phyloP scores from a whole-genome alignment of 2,329 filamentous ascomycete genomes.

The Alternaria alternata region DNA sequence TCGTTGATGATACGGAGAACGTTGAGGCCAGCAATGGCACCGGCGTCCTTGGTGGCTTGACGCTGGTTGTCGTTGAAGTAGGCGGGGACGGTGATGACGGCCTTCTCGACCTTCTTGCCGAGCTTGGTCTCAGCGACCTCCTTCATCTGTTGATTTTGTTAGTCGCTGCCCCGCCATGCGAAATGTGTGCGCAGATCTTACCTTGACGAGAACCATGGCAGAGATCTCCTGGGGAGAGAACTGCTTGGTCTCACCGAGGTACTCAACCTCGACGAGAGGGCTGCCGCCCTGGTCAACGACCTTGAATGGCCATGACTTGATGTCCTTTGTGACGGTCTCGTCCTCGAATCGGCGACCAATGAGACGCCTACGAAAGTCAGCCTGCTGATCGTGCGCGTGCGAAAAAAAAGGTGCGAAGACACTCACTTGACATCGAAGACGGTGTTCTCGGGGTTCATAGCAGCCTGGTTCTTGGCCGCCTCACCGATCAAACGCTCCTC shows the following conservation, averaged over 20 bases:
- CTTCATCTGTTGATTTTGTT: slow-evolving; percentile 77
- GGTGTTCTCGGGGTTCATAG: slow-evolving; percentile 98
- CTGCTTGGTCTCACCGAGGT: slow-evolving; percentile 91
- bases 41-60: slow-evolving; percentile 98
- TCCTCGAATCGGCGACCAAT: slow-evolving; percentile 97
- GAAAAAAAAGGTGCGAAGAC: slow-evolving; percentile 24
- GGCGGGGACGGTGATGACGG: slow-evolving; percentile 96
- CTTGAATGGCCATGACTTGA: slow-evolving; percentile 99
- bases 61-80: slow-evolving; percentile 99
- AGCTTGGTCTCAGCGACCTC: slow-evolving; percentile 98
- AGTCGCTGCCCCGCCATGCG: slow-evolving; percentile 17
- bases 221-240: slow-evolving; percentile 99
- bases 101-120: slow-evolving; percentile 98
- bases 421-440: slow-evolving; percentile 98
- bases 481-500: slow-evolving; percentile 99
- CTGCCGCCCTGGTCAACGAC: slow-evolving; percentile 87
- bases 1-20: slow-evolving; percentile 99
- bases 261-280: slow-evolving; percentile 94
- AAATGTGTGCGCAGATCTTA: slow-evolving; percentile 51
- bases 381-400: slow-evolving; percentile 7
- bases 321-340: slow-evolving; percentile 97
- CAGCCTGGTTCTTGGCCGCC: slow-evolving; percentile 99
- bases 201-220: slow-evolving; percentile 98
- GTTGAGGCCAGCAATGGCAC: slow-evolving; percentile 96
- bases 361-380: slow-evolving; percentile 75